These are phyloP conservation scores for Emmonsiellopsis sp. DNA, from an alignment of 2,329 filamentous ascomycete species.

Conservation along the genomic window DNA sequence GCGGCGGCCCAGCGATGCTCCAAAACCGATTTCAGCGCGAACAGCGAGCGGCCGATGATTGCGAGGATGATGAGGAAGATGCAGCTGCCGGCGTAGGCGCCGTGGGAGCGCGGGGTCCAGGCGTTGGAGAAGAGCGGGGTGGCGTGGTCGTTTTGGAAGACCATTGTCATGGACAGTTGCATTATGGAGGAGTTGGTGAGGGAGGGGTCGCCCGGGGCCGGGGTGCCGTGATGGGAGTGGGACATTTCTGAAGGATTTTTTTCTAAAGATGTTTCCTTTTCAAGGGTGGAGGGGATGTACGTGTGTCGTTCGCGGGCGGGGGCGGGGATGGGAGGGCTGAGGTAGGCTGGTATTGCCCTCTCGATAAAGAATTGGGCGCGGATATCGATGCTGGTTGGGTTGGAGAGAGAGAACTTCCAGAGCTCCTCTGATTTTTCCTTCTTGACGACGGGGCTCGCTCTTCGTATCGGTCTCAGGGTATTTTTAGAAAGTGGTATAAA, in stretches of 20 bases:
- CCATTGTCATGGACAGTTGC: conserved; percentile 26
- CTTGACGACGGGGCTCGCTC: background rate
- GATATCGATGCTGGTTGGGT: background rate
- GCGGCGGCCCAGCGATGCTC: conserved; percentile 58
- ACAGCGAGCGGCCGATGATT: conserved; percentile 56
- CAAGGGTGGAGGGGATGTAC: background rate
- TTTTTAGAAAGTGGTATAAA: background rate
- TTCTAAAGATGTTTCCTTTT: background rate
- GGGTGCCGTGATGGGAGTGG: conserved; percentile 1
- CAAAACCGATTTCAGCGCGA: conserved; percentile 57
- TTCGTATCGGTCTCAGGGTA: background rate
- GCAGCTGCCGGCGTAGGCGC: conserved; percentile 77
- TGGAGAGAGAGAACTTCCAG: background rate
- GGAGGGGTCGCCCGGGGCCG: background rate
- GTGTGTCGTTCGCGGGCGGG: background rate
- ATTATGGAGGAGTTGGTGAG: conserved; percentile 9
- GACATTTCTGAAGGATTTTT: background rate
- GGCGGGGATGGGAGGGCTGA: too few species aligned
- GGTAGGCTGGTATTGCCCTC: too few species aligned
- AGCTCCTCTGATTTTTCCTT: background rate
- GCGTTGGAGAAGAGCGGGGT: conserved; percentile 57
- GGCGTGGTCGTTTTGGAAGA: conserved; percentile 40
- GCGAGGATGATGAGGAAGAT: conserved; percentile 79
- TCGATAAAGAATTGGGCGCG: background rate
- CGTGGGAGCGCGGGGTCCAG: conserved; percentile 65